Evolutionary conservation across 1,284 basidiomycete species (phyloP), one percentile per base, ranked within the genome.

Genomic region (Melanopsichium pennsylvanicum): DNA sequence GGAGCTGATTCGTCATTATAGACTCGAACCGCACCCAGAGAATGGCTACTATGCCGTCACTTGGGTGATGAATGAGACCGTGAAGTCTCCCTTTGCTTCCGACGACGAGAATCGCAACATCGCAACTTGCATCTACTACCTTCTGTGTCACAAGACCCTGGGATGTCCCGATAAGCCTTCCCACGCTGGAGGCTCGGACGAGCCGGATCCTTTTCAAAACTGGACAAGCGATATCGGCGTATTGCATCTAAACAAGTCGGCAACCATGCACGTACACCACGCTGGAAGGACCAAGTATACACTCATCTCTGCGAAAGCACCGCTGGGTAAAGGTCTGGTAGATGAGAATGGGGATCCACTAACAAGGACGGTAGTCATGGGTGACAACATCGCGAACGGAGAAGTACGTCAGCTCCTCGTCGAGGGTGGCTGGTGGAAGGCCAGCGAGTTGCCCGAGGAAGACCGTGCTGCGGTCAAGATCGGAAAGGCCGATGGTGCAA

Each of bases 371-470:
- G 56, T 71, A 5, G 47, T 67, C 15, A 68, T 74, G 63, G 71
- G 71, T 8, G 60, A 68, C 31, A 50, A 71, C 36, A 19, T 70
- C 4, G 35, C 45, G 1, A 49, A 49, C 2, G 68, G 71, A 13
- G 71, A 71, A 37, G 60, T 68, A n/a, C 62, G 71, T 3, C 71
- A 74, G 32, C 45, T 74, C 2, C 18, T 71, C 7, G 71, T 74
- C 0, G 68, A 70, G 25, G 63, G 63, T 12, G 60, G 64, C 10
- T 70, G 68, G 68, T 74, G 71, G 71, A 74, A 74, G 52, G 56
- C 58, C 16, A 70, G 68, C 43, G 68, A 74, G 34, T 44, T 71
- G 7, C 63, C 59, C 0, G 45, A 49, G 12, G 50, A 59, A 23
- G 70, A 73, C 27, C 46, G 59, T 1, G 18, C 23, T 0, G 52